These are phyloP conservation scores for Cladosporium sp. DNA, from an alignment of 2,329 filamentous ascomycete species.

Conservation along the genomic window DNA sequence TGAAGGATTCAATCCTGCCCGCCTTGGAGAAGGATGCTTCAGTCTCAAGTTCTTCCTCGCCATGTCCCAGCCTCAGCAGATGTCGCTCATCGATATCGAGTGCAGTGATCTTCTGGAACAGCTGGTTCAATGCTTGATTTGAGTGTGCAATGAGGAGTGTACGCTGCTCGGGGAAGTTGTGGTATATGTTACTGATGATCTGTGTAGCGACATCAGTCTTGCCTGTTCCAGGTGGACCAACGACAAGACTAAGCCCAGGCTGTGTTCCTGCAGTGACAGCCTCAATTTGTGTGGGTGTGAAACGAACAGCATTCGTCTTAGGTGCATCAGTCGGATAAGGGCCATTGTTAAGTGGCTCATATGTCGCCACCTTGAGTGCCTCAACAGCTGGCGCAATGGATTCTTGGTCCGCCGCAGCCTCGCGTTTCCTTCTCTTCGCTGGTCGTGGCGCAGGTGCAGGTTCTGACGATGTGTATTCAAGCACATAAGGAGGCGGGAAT, in stretches of 20 bases:
- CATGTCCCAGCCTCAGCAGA: constrained; percentile 84
- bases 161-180: constrained; percentile 90
- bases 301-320: constrained; percentile 77
- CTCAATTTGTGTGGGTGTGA: constrained; percentile 86
- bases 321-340: constrained; percentile 84
- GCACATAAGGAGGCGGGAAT: constrained; percentile 82
- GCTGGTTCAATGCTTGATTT: constrained; percentile 94
- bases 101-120: constrained; percentile 96
- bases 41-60: constrained; percentile 87
- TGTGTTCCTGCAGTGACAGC: constrained; percentile 92
- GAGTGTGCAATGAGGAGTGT: constrained; percentile 93
- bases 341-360: constrained; percentile 80
- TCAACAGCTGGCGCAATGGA: constrained; percentile 54
- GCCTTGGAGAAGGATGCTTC: constrained; percentile 88
- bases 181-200: constrained; percentile 98
- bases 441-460: constrained; percentile 46
- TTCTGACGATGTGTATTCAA: constrained; percentile 57
- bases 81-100: constrained; percentile 95
- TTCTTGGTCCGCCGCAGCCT: constrained; percentile 63
- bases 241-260: constrained; percentile 86
- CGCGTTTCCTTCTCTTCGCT: constrained; percentile 83
- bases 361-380: constrained; percentile 78
- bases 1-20: constrained; percentile 89
- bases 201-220: constrained; percentile 99
- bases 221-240: constrained; percentile 92